These are phyloP conservation scores for Bryopsis sp. DNA, from an alignment of 139 green algal genomes.

Conservation along the genomic window DNA sequence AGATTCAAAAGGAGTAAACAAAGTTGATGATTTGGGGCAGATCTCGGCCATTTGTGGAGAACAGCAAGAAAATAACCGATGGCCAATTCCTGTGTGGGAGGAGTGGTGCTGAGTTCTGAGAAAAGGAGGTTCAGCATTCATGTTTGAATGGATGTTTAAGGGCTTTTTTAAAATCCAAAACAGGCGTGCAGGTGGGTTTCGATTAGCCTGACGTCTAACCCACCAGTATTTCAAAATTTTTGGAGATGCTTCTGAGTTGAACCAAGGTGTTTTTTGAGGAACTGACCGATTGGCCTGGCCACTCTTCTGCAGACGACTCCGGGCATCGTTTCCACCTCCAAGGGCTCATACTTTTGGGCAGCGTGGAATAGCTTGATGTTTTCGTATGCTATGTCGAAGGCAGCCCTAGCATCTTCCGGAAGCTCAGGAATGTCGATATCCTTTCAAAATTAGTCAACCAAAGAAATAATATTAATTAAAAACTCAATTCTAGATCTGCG, in stretches of 20 bases:
- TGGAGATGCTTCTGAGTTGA: background rate
- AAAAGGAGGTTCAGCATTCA: no score
- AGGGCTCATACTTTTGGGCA: conserved; percentile 55
- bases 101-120: no score
- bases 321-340: conserved; percentile 89
- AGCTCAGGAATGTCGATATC: conserved; percentile 59
- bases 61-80: conserved; percentile 7
- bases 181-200: no score
- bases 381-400: conserved; percentile 89
- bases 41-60: background rate
- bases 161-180: no score
- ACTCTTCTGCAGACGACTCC: conserved; percentile 78
- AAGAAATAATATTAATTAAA: background rate
- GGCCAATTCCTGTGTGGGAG: no score
- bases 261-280: no score
- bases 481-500: background rate
- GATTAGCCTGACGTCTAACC: no score
- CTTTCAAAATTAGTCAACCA: conserved; percentile 27
- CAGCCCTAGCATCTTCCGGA: conserved; percentile 46
- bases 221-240: background rate
- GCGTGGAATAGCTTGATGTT: conserved; percentile 94
- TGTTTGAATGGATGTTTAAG: no score
- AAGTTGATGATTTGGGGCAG: background rate
- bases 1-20: background rate
- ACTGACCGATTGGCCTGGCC: conserved; percentile 33